Evolutionary conservation across 1,284 basidiomycete species (phyloP).

Genomic region (Malassezia obtusa): DNA sequence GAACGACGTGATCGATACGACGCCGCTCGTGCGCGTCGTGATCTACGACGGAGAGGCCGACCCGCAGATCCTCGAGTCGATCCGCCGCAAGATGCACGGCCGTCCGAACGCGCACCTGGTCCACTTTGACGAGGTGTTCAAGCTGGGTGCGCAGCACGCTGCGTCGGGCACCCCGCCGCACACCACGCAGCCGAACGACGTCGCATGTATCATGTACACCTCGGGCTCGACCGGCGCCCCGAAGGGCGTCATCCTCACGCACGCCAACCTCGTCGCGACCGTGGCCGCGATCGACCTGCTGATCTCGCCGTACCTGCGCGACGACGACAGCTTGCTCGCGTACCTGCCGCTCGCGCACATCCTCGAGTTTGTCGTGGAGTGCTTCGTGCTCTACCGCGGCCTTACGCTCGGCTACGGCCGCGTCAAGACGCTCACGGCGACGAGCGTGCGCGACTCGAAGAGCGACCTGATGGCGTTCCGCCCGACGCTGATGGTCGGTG

Average conservation of each 20-base stretch:
- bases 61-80: slow-evolving; percentile 47
- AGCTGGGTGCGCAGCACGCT: slow-evolving; percentile 50
- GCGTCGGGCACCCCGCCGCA: slow-evolving; percentile 10
- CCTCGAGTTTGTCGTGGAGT: slow-evolving; percentile 67
- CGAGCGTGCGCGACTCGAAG: slow-evolving; percentile 74
- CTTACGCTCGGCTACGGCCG: slow-evolving; percentile 76
- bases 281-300: slow-evolving; percentile 68
- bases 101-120: slow-evolving; percentile 28
- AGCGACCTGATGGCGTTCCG: slow-evolving; percentile 75
- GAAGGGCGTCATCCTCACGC: slow-evolving; percentile 84
- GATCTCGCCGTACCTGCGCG: slow-evolving; percentile 64
- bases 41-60: slow-evolving; percentile 64
- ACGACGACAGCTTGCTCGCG: slow-evolving; percentile 68
- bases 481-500: slow-evolving; percentile 78
- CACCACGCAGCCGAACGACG: slow-evolving; percentile 35
- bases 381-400: slow-evolving; percentile 51
- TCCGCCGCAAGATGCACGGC: slow-evolving; percentile 39
- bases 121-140: slow-evolving; percentile 32
- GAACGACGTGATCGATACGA: slow-evolving; percentile 53
- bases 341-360: slow-evolving; percentile 90
- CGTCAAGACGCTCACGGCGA: slow-evolving; percentile 91
- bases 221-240: slow-evolving; percentile 83
- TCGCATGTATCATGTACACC: slow-evolving; percentile 94
- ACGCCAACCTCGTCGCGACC: slow-evolving; percentile 75
- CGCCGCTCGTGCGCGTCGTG: slow-evolving; percentile 60